phyloP scores from a whole-genome alignment of 148 eudicot species.

The Fagopyrum esculentum region DNA sequence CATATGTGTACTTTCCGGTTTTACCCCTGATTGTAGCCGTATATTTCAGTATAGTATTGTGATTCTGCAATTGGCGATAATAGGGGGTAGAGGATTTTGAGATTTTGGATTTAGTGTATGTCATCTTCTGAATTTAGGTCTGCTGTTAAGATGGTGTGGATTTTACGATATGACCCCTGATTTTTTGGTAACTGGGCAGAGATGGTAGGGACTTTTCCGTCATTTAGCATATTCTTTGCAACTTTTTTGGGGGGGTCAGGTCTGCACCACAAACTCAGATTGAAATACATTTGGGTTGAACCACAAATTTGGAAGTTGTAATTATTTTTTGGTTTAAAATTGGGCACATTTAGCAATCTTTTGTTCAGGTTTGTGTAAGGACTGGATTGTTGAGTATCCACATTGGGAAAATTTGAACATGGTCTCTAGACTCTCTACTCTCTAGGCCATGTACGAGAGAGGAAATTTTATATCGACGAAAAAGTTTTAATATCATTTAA shows the following conservation, averaged over 20 bases:
- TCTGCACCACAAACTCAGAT: neutral
- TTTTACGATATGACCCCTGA: neutral
- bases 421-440: too few species aligned
- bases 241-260: neutral
- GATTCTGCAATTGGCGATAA: neutral
- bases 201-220: neutral
- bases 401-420: too few species aligned
- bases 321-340: neutral
- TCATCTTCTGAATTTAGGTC: neutral
- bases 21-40: neutral
- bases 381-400: neutral
- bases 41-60: neutral
- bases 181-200: neutral
- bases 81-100: neutral
- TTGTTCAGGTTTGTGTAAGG: neutral
- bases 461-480: too few species aligned
- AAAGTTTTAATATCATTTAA: too few species aligned
- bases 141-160: neutral
- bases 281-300: neutral
- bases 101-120: neutral
- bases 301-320: neutral
- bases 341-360: neutral
- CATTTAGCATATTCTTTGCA: neutral
- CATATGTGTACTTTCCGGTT: neutral
- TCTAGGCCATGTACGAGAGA: too few species aligned